Percentiles rank a stretch among this genome's conserved stretches.
These are phyloP conservation scores for Jackrogersella minutella DNA, from an alignment of 495 filamentous ascomycete species.

Conservation along the genomic window DNA sequence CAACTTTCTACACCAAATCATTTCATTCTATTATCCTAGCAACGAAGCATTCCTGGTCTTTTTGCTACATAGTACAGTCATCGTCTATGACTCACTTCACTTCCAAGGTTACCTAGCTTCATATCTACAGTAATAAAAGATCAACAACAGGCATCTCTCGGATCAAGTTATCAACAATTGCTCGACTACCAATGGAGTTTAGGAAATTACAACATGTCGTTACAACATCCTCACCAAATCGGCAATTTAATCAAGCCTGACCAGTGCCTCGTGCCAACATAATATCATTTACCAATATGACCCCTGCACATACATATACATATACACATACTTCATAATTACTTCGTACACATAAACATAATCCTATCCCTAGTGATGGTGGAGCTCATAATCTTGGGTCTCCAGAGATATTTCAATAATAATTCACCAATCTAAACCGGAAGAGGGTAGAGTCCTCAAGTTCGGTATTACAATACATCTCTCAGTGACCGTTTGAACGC, in stretches of 20 bases:
- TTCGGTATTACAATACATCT: too few relatives aligned
- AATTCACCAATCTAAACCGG: too few relatives aligned
- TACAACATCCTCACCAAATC: background rate
- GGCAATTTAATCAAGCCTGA: background rate
- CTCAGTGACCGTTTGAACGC: too few relatives aligned
- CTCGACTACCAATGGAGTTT: background rate
- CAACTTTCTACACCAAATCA: conserved; percentile 21
- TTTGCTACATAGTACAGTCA: background rate
- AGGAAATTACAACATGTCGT: background rate
- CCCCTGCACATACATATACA: too few relatives aligned
- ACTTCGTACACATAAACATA: background rate
- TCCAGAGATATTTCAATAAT: too few relatives aligned
- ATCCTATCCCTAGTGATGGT: background rate
- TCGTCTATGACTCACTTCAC: conserved; percentile 34
- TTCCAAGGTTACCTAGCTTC: too few relatives aligned
- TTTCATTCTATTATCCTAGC: conserved; percentile 7
- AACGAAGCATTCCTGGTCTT: conserved; percentile 14
- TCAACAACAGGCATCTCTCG: background rate
- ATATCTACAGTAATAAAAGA: background rate
- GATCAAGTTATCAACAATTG: background rate
- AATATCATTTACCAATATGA: too few relatives aligned
- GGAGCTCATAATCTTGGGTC: too few relatives aligned
- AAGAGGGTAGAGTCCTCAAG: too few relatives aligned
- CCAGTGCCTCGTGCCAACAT: too few relatives aligned
- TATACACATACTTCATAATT: too few relatives aligned